These are phyloP conservation scores for Phytophthora fragariae DNA, from an alignment of 352 stramenopile genomes.

Conservation along the genomic window DNA sequence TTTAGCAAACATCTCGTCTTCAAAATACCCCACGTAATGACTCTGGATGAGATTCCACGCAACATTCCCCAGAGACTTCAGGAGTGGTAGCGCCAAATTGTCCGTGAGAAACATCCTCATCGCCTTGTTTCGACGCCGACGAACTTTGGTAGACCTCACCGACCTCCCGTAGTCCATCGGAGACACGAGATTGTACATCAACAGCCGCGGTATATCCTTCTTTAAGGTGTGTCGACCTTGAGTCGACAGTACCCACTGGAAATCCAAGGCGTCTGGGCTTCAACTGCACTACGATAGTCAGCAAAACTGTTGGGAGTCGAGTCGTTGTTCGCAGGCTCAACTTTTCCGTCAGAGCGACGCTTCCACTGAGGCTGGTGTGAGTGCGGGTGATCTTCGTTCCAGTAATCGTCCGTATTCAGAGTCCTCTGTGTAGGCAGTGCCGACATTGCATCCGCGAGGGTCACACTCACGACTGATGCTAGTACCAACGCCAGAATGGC, in stretches of 20 bases:
- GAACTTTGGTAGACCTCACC: slow-evolving; percentile 40
- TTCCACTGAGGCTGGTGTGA: slow-evolving; percentile 47
- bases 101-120: slow-evolving; percentile 48
- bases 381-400: slow-evolving; percentile 59
- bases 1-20: slow-evolving; percentile 39
- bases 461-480: not conserved
- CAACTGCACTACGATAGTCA: slow-evolving; percentile 29
- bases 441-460: not conserved
- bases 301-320: slow-evolving; percentile 24
- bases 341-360: slow-evolving; percentile 50
- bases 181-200: slow-evolving; percentile 67
- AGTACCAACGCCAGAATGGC: not conserved
- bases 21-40: slow-evolving; percentile 52
- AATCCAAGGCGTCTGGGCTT: slow-evolving; percentile 41
- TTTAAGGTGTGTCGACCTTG: slow-evolving; percentile 39
- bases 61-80: slow-evolving; percentile 44
- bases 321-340: slow-evolving; percentile 38
- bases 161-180: slow-evolving; percentile 51
- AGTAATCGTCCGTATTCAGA: slow-evolving; percentile 44
- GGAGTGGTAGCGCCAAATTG: slow-evolving; percentile 42
- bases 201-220: slow-evolving; percentile 35
- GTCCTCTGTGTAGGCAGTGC: not conserved
- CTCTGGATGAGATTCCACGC: slow-evolving; percentile 43
- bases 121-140: slow-evolving; percentile 46
- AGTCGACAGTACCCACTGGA: slow-evolving; percentile 41